These are phyloP conservation scores for Prunus mira DNA, from an alignment of 306 rosid species.

Conservation along the genomic window DNA sequence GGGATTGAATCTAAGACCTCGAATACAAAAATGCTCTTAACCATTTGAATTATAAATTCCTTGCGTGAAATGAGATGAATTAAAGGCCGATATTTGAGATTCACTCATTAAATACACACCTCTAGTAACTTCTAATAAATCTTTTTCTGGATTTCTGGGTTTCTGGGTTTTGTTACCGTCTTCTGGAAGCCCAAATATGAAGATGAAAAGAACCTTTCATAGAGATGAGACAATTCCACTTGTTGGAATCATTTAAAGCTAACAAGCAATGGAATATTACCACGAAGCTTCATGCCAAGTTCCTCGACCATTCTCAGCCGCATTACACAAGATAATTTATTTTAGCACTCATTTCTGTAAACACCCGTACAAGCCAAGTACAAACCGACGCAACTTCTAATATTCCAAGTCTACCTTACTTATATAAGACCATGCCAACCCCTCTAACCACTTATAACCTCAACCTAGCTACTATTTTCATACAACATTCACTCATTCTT, in stretches of 20 bases:
- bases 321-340: neutral
- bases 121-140: too few relatives aligned
- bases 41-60: too few relatives aligned
- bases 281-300: slow-evolving; percentile 7
- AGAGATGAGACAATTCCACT: neutral
- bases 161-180: neutral
- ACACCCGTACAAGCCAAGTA: neutral
- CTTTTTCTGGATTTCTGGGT: too few relatives aligned
- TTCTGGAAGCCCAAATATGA: neutral
- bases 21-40: too few relatives aligned
- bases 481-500: neutral
- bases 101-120: too few relatives aligned
- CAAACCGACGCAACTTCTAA: neutral
- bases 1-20: too few relatives aligned
- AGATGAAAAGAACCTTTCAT: neutral
- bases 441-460: neutral
- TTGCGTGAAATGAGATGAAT: neutral
- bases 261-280: neutral
- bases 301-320: neutral
- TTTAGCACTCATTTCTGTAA: neutral
- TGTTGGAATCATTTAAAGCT: neutral
- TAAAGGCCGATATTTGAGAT: neutral
- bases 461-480: neutral
- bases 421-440: neutral
- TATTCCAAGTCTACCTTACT: neutral